Percentiles rank a stretch among this genome's conserved stretches.
These are phyloP conservation scores for Candida easanensis DNA, from an alignment of 805 yeast species.

Conservation along the genomic window DNA sequence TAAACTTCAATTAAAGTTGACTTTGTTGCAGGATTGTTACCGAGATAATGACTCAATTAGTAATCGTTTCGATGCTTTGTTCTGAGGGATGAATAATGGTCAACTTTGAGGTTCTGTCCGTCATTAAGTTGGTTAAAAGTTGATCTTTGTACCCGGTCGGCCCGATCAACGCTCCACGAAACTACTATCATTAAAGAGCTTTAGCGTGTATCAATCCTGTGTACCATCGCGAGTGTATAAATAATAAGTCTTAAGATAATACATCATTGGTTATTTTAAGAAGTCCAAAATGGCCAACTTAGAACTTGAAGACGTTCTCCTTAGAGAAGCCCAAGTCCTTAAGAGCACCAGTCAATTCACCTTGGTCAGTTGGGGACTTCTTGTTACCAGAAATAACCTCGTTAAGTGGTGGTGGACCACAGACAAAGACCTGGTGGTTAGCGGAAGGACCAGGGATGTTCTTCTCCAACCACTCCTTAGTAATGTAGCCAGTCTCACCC, in stretches of 20 bases:
- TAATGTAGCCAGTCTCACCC: slow-evolving; percentile 72
- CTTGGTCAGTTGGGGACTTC: slow-evolving; percentile 87
- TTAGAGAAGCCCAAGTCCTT: slow-evolving; percentile 85
- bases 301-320: slow-evolving; percentile 88
- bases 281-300: slow-evolving; percentile 17
- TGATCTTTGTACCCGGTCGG: neutral
- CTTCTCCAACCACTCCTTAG: slow-evolving; percentile 65
- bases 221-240: neutral
- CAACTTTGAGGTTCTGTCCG: no score
- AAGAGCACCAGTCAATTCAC: slow-evolving; percentile 86
- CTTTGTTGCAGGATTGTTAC: neutral
- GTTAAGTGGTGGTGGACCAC: slow-evolving; percentile 95
- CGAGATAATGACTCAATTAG: neutral
- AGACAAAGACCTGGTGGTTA: slow-evolving; percentile 75
- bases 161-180: no score
- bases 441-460: slow-evolving; percentile 66
- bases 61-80: neutral
- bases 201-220: no score
- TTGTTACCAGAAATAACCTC: slow-evolving; percentile 84
- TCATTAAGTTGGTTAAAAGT: neutral
- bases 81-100: no score
- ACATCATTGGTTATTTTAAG: no score
- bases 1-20: neutral
- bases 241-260: neutral
- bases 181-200: no score